These are phyloP conservation scores for Coemansia sp. DNA, from an alignment of 192 early-diverging fungal species.

Conservation along the genomic window DNA sequence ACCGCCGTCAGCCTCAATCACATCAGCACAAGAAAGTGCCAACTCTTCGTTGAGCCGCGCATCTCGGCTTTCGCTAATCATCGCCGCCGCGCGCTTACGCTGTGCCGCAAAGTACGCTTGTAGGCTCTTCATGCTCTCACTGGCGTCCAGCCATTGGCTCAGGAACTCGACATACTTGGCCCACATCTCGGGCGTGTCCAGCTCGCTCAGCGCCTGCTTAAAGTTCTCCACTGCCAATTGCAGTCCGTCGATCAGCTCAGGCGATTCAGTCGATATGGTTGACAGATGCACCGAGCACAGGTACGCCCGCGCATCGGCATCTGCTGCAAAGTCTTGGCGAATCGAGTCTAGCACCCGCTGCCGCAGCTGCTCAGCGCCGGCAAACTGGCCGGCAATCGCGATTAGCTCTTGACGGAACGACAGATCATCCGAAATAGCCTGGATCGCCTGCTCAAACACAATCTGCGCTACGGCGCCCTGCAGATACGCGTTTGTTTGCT, in stretches of 20 bases:
- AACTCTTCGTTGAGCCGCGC: slow-evolving; percentile 49
- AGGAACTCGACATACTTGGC: slow-evolving; percentile 65
- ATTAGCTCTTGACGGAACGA: slow-evolving; percentile 74
- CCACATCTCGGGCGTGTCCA: slow-evolving; percentile 59
- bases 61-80: slow-evolving; percentile 53
- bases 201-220: slow-evolving; percentile 46
- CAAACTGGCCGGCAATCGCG: slow-evolving; percentile 62
- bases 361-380: slow-evolving; percentile 32
- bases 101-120: slow-evolving; percentile 44
- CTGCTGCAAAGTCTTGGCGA: slow-evolving; percentile 28
- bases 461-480: slow-evolving; percentile 73
- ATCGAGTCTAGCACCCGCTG: slow-evolving; percentile 27
- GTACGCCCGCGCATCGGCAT: slow-evolving; percentile 40
- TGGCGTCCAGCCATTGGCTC: slow-evolving; percentile 34
- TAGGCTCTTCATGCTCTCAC: slow-evolving; percentile 17
- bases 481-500: slow-evolving; percentile 62
- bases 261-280: slow-evolving; percentile 60
- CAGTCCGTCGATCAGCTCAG: slow-evolving; percentile 57
- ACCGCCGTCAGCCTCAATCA: background rate
- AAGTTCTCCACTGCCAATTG: slow-evolving; percentile 57
- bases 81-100: slow-evolving; percentile 58
- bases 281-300: slow-evolving; percentile 62
- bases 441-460: slow-evolving; percentile 79
- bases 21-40: slow-evolving; percentile 46
- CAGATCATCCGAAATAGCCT: slow-evolving; percentile 69